These are phyloP conservation scores for Penstemon eatonii DNA, from an alignment of 257 asterid genomes.

Conservation along the genomic window DNA sequence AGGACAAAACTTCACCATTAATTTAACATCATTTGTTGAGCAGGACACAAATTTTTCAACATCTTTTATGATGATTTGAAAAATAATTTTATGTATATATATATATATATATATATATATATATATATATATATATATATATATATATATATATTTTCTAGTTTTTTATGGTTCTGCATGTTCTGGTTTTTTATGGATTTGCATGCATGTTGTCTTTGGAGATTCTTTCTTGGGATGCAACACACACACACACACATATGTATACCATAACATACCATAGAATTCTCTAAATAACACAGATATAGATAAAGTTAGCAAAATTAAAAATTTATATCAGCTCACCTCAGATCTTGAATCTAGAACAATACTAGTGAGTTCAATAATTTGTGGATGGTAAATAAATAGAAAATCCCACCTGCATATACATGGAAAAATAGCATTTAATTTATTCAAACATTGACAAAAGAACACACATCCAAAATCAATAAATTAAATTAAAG, in stretches of 20 bases:
- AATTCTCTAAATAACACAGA: background rate
- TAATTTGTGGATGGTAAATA: background rate
- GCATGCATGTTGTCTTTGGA: background rate
- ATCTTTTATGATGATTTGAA: background rate
- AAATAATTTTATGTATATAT: background rate
- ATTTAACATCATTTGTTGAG: background rate
- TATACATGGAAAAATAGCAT: conserved; percentile 3
- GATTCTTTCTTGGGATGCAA: background rate
- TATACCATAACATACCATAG: background rate
- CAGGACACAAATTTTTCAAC: background rate
- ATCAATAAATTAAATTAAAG: conserved; percentile 2
- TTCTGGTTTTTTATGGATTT: background rate
- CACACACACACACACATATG: background rate
- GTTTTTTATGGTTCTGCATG: too few relatives aligned
- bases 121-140: background rate
- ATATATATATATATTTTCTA: too few relatives aligned
- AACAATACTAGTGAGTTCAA: background rate
- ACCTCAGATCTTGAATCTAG: conserved; percentile 15
- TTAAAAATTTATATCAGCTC: background rate
- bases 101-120: background rate
- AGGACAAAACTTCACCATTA: background rate
- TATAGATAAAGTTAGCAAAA: background rate
- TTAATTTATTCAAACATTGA: conserved; percentile 1
- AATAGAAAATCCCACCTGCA: background rate
- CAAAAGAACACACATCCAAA: conserved; percentile 1